These are phyloP conservation scores for Tricholoma matsutake DNA, from an alignment of 768 basidiomycete genomes.

Conservation along the genomic window DNA sequence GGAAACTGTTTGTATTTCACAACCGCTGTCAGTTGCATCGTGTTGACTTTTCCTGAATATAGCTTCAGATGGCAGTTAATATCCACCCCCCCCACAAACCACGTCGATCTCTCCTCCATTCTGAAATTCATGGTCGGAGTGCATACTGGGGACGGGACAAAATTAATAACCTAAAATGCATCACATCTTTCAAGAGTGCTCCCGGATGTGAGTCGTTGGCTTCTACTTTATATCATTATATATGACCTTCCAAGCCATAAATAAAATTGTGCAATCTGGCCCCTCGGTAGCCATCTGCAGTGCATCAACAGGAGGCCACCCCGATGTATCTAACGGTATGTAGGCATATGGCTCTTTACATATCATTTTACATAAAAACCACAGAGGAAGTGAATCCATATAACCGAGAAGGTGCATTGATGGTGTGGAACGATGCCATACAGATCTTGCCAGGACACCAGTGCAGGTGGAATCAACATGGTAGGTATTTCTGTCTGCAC, in stretches of 20 bases:
- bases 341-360: not conserved
- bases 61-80: not conserved
- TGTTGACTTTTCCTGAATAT: not conserved
- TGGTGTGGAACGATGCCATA: constrained; percentile 33
- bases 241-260: constrained; percentile 39
- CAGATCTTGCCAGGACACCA: constrained; percentile 20
- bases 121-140: constrained; percentile 7
- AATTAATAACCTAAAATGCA: constrained; percentile 16
- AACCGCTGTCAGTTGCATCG: not conserved
- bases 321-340: constrained; percentile 31
- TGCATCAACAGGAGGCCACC: constrained; percentile 42
- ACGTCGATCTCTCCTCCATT: constrained; percentile 1
- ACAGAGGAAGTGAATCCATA: constrained; percentile 38
- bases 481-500: not conserved
- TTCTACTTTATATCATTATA: not conserved
- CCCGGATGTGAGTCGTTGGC: constrained; percentile 38
- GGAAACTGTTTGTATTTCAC: constrained; percentile 12
- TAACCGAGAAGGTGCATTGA: constrained; percentile 46
- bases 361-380: not conserved
- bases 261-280: constrained; percentile 46
- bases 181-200: constrained; percentile 37
- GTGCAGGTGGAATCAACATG: constrained; percentile 8
- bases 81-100: not conserved
- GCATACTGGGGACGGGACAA: not conserved
- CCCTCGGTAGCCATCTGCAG: constrained; percentile 43